These are phyloP conservation scores for Aspergillus avenaceus DNA, from an alignment of 495 filamentous ascomycete species.

Conservation along the genomic window DNA sequence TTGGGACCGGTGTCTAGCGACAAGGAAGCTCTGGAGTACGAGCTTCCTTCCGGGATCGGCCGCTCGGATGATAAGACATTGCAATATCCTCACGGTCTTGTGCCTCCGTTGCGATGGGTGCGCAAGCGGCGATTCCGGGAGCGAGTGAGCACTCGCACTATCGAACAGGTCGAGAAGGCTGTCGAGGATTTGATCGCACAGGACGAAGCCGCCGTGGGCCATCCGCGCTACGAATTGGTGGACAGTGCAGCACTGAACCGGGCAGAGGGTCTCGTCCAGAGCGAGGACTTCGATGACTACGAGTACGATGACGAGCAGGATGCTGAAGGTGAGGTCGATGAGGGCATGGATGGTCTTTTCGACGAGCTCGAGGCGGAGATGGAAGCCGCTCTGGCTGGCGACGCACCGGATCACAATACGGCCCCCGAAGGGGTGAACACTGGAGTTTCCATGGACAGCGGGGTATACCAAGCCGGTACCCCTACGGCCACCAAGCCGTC, in stretches of 20 bases:
- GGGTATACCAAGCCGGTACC: conserved; percentile 28
- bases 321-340: conserved; percentile 49
- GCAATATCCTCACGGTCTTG: conserved; percentile 88
- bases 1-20: conserved; percentile 67
- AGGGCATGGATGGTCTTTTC: conserved; percentile 39
- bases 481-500: conserved; percentile 32
- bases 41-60: conserved; percentile 63
- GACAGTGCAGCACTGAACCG: conserved; percentile 55
- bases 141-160: conserved; percentile 74
- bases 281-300: conserved; percentile 42
- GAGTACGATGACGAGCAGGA: conserved; percentile 54
- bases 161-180: conserved; percentile 80
- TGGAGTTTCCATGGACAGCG: conserved; percentile 11
- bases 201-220: conserved; percentile 56
- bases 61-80: conserved; percentile 53
- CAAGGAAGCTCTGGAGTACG: conserved; percentile 62
- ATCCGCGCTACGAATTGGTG: conserved; percentile 57
- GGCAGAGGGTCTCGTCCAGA: conserved; percentile 40
- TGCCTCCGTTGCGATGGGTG: conserved; percentile 84
- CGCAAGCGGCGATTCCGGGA: conserved; percentile 78
- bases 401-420: conserved; percentile 41
- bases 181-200: conserved; percentile 71
- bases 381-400: conserved; percentile 50
- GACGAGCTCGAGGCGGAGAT: conserved; percentile 59
- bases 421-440: conserved; percentile 11